Evolutionary conservation across 495 filamentous ascomycete species (phyloP).

Genomic region (Letharia lupina): DNA sequence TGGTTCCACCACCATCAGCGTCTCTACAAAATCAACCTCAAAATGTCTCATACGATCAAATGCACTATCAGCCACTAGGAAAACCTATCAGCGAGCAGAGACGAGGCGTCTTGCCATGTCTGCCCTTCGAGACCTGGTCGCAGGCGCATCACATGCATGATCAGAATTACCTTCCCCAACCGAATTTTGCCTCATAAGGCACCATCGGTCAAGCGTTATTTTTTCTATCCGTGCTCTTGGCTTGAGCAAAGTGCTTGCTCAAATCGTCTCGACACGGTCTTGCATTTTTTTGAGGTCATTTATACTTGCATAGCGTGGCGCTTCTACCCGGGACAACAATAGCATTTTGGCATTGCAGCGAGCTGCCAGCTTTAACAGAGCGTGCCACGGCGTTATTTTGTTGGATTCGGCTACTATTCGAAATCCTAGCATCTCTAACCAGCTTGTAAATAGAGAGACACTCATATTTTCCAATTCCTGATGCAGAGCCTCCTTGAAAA

Average conservation of each 20-base stretch:
- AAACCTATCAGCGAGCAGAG: constrained; percentile 65
- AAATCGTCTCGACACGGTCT: constrained; percentile 3
- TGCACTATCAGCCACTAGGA: constrained; percentile 92
- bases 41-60: constrained; percentile 60
- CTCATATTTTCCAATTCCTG: neutral
- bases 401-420: neutral
- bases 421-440: constrained; percentile 5
- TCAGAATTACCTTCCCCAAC: constrained; percentile 19
- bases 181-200: constrained; percentile 12
- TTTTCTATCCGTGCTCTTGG: neutral
- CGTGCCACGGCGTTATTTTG: constrained; percentile 13
- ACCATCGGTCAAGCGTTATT: neutral
- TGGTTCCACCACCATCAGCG: constrained; percentile 77
- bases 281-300: constrained; percentile 5
- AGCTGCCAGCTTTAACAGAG: constrained; percentile 9
- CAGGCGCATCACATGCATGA: constrained; percentile 28
- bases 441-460: constrained; percentile 16
- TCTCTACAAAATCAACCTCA: constrained; percentile 65
- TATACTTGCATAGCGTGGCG: constrained; percentile 21
- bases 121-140: constrained; percentile 41
- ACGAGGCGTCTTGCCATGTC: constrained; percentile 75
- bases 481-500: neutral
- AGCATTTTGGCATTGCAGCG: constrained; percentile 11
- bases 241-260: constrained; percentile 4
- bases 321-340: constrained; percentile 11